Evolutionary conservation across 2,329 filamentous ascomycete species (phyloP).

Genomic region (Penicillium capsulatum): DNA sequence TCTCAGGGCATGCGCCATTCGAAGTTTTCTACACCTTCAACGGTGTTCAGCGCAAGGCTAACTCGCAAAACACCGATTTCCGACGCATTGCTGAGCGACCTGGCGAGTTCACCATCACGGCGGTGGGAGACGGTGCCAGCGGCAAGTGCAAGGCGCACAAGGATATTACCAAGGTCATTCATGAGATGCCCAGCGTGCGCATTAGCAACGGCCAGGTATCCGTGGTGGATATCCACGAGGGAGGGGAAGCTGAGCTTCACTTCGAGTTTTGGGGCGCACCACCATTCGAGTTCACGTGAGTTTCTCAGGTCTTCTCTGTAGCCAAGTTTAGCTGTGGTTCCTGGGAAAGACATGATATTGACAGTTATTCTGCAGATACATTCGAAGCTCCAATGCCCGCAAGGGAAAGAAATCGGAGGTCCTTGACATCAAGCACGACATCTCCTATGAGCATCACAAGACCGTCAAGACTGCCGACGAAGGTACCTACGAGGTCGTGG

Average conservation of each 20-base stretch:
- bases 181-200: conserved; percentile 84
- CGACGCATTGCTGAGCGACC: conserved; percentile 88
- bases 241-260: conserved; percentile 84
- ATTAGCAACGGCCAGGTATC: conserved; percentile 79
- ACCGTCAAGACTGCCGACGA: conserved; percentile 82
- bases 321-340: too few relatives aligned
- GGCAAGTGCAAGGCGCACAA: conserved; percentile 75
- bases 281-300: conserved; percentile 87
- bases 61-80: conserved; percentile 69
- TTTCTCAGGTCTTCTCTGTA: conserved; percentile 6
- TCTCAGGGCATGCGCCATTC: conserved; percentile 88
- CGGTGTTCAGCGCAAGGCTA: conserved; percentile 70
- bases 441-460: conserved; percentile 76
- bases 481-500: conserved; percentile 94
- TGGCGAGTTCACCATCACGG: conserved; percentile 82
- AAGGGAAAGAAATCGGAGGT: conserved; percentile 74
- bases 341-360: conserved; percentile 5
- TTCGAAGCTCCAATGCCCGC: conserved; percentile 76
- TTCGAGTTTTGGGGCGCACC: conserved; percentile 96
- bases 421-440: conserved; percentile 85
- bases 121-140: conserved; percentile 79
- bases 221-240: conserved; percentile 92
- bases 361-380: conserved; percentile 56
- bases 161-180: conserved; percentile 75
- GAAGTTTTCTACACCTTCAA: conserved; percentile 90